phyloP scores from a whole-genome alignment of 441 rosid species.

The Euphorbia schlechtendalii region DNA sequence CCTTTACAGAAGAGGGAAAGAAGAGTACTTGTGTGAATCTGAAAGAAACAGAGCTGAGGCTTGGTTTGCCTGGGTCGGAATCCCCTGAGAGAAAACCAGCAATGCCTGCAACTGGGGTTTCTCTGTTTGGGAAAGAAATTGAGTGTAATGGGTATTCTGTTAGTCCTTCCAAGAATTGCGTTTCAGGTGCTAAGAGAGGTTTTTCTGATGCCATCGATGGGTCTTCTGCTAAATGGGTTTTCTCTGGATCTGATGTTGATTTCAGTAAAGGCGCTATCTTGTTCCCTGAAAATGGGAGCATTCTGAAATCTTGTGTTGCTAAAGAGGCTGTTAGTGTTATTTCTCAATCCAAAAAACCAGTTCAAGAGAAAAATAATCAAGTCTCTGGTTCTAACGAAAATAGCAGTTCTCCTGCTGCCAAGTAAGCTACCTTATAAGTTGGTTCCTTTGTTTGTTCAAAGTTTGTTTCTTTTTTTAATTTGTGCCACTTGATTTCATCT shows the following conservation, averaged over 20 bases:
- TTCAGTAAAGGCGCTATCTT: slow-evolving; percentile 37
- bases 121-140: slow-evolving; percentile 48
- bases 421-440: slow-evolving; percentile 32
- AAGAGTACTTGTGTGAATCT: slow-evolving; percentile 33
- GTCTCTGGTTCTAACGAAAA: slow-evolving; percentile 34
- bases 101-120: slow-evolving; percentile 22
- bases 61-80: slow-evolving; percentile 55
- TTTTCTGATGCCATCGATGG: slow-evolving; percentile 53
- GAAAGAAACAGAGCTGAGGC: slow-evolving; percentile 58
- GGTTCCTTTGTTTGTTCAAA: not conserved
- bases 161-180: slow-evolving; percentile 31
- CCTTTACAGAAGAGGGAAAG: too few species aligned
- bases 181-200: slow-evolving; percentile 55
- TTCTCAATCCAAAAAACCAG: slow-evolving; percentile 33
- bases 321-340: slow-evolving; percentile 27
- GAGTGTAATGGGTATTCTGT: slow-evolving; percentile 25
- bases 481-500: too few species aligned
- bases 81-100: slow-evolving; percentile 41
- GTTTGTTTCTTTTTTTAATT: too few species aligned
- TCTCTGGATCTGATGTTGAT: slow-evolving; percentile 45
- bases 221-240: slow-evolving; percentile 38
- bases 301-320: slow-evolving; percentile 28
- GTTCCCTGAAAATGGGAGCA: slow-evolving; percentile 30
- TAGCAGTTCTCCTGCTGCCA: slow-evolving; percentile 43
- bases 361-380: slow-evolving; percentile 33